Evolutionary conservation across 768 basidiomycete species (phyloP), one percentile per base, ranked within the genome.

Genomic region (Suillus subalutaceus): DNA sequence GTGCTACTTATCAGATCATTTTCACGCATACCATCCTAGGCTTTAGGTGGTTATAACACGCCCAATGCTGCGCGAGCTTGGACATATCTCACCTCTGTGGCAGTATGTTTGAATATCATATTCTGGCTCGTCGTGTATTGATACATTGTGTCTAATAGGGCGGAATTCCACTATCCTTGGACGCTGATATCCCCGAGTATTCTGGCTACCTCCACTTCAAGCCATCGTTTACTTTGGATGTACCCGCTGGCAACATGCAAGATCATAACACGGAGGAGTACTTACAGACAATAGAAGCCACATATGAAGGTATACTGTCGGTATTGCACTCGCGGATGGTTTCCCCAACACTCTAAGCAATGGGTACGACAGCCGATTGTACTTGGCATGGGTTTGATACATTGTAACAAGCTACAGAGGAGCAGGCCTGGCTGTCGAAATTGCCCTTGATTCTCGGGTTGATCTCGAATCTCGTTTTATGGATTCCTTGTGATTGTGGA

Each of bases 41-140:
- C n/a, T 55, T 66, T 77, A 85, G 94, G 95, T 20, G 96, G 96
- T 0, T 97, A 99, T 74, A 82, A 92, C 70, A 86, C 87, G 5
- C 80, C 92, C 2, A 96, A 96, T 70, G 89, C 89, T 1, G 95
- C 96, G 0, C 85, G 95, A 15, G 92, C 93, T 0, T 97, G 94
- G 94, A 82, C 93, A 1, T 88, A 88, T 71, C 78, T 96, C 20
- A 97, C 95, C 1, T 90, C 90, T 0, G 78, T 92, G 5, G 86
- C 86, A 37, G 92, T 94, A 70, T 67, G 90, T 80, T 56, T 46
- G 60, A 63, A 41, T 62, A 10, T 50, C 32, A 40, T 32, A 6
- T 63, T 57, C 18, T 26, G 15, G 46, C 57, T 61, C 20, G 41
- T 44, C 10, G n/a, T 23, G 23, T 30, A 15, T 52, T 50, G 66